phyloP scores from a whole-genome alignment of 1,284 basidiomycete species.

The Malassezia equina region DNA sequence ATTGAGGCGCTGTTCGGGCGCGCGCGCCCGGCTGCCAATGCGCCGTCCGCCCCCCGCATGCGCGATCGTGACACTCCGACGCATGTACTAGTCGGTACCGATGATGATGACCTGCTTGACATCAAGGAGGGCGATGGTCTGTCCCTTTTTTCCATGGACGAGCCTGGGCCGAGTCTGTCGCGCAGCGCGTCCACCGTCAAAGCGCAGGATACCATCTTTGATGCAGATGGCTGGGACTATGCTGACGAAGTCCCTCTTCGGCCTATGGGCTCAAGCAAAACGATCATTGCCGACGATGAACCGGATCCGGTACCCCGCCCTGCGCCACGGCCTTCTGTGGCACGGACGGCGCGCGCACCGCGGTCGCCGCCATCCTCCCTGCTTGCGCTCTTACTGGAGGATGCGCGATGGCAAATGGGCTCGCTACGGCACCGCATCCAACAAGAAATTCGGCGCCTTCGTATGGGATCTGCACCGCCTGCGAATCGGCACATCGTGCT shows the following conservation, averaged over 20 bases:
- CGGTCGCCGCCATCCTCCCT: constrained; percentile 1
- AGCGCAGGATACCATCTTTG: not conserved
- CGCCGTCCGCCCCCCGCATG: not conserved
- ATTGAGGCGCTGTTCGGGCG: constrained; percentile 16
- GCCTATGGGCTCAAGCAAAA: constrained; percentile 25
- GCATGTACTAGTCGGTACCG: constrained; percentile 39
- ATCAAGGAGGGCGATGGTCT: constrained; percentile 18
- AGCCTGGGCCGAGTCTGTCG: constrained; percentile 21
- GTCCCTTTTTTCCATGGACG: constrained; percentile 9
- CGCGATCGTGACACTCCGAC: not conserved
- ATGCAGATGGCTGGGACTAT: constrained; percentile 5
- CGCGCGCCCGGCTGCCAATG: not conserved
- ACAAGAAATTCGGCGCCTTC: constrained; percentile 24
- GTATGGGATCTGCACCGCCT: constrained; percentile 23
- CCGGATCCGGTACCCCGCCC: constrained; percentile 16
- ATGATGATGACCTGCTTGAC: constrained; percentile 37
- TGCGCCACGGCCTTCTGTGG: not conserved
- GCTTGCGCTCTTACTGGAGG: constrained; percentile 7
- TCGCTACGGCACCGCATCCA: constrained; percentile 19
- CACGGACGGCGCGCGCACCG: not conserved
- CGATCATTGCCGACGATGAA: constrained; percentile 43
- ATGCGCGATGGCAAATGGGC: constrained; percentile 9
- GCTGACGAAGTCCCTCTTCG: constrained; percentile 9
- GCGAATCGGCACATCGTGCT: constrained; percentile 37
- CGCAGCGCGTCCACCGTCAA: constrained; percentile 20